phyloP scores from a whole-genome alignment of 257 asterid species.

The Solanum raphanifolium region DNA sequence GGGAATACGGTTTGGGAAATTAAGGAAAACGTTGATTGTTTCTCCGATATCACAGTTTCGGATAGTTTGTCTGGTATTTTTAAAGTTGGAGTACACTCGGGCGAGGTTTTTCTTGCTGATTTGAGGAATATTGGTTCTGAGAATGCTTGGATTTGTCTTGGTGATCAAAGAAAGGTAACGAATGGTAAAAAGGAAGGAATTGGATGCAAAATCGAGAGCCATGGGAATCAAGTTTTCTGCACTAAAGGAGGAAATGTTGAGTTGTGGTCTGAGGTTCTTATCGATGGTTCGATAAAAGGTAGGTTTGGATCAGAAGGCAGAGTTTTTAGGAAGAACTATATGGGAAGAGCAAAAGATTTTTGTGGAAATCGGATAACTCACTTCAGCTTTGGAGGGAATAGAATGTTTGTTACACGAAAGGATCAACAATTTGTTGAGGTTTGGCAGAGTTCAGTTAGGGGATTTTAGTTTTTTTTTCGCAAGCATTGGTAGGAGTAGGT shows the following conservation, averaged over 20 bases:
- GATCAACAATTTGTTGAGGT: constrained; percentile 71
- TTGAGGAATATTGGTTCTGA: constrained; percentile 48
- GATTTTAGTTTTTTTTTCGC: constrained; percentile 3
- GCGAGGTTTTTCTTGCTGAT: constrained; percentile 63
- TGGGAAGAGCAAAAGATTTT: constrained; percentile 66
- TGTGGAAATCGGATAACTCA: constrained; percentile 43
- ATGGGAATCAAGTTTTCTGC: constrained; percentile 73
- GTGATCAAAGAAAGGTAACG: constrained; percentile 38
- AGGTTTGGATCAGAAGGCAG: constrained; percentile 8
- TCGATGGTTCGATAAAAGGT: constrained; percentile 21
- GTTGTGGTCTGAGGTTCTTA: constrained; percentile 66
- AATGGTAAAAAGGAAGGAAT: constrained; percentile 79
- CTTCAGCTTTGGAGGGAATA: constrained; percentile 68
- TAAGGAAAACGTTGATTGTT: constrained; percentile 72
- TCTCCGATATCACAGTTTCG: constrained; percentile 62
- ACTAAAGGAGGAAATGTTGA: constrained; percentile 65
- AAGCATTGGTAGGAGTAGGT: neutral
- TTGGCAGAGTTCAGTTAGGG: constrained; percentile 50
- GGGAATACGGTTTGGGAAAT: constrained; percentile 59
- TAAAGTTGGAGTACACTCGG: constrained; percentile 77
- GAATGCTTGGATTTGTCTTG: constrained; percentile 57
- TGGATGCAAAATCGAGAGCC: constrained; percentile 58
- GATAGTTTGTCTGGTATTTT: constrained; percentile 37
- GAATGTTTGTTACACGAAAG: constrained; percentile 67
- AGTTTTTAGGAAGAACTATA: constrained; percentile 59